Evolutionary conservation across 805 yeast species (phyloP), one percentile per base, ranked within the genome.

Genomic region (Pichia manshurica): DNA sequence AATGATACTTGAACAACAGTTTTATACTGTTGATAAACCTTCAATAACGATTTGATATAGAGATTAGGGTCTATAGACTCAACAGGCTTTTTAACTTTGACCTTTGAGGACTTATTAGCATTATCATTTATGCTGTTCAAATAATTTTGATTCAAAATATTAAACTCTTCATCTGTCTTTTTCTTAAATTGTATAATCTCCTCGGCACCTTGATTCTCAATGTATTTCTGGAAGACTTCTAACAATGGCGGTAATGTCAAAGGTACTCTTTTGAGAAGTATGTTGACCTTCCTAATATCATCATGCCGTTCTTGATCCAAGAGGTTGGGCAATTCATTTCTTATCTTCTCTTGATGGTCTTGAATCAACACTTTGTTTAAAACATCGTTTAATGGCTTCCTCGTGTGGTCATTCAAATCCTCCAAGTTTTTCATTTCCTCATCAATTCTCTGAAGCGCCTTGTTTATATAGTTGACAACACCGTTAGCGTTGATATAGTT

Each of bases 391-490:
- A 93, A 73, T 41, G 82, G 81, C 55, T 81, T 78, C 62, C 84
- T 84, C 5, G 96, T 85, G 62, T 87, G 89, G 65, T 91, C 96
- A 65, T 93, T 75, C 59, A 85, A 84, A 62, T 83, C 76, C 48
- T 81, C 82, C 52, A 91, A 82, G 37, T 93, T 75, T 40, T 81
- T 75, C 52, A 84, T 79, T 67, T 93, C 99, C 62, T 89, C 96
- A 34, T 77, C 77, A 43, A 95, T 77, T 52, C 97, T 75, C 45
- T 77, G 75, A 56, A 86, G 89, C 35, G 96, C 96, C 63, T 84
- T 87, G 51, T 77, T 79, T 78, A 93, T 82, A 68, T 93, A 93
- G 59, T 88, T 96, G 21, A 90, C 91, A 42, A 91, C 91, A 54
- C 88, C 84, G 64, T 89, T 85, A 28, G 78, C 77, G 3, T 75